phyloP scores from a whole-genome alignment of 2,329 filamentous ascomycete genomes.

The Neofusicoccum parvum region DNA sequence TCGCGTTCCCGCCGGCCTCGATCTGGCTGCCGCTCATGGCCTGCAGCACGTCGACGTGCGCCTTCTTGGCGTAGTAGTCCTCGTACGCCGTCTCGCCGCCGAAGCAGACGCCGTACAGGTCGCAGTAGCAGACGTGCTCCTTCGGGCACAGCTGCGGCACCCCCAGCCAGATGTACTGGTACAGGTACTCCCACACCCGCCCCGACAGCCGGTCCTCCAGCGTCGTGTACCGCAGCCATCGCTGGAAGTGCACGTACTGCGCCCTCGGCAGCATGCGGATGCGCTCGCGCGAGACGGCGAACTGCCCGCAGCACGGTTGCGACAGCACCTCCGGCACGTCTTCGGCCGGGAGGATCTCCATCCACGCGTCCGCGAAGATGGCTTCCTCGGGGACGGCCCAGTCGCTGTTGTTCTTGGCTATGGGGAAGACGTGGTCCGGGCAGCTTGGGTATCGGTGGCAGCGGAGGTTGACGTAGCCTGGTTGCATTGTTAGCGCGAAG shows the following conservation, averaged over 20 bases:
- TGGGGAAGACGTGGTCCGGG: constrained; percentile 39
- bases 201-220: constrained; percentile 55
- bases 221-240: constrained; percentile 56
- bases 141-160: constrained; percentile 45
- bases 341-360: constrained; percentile 17
- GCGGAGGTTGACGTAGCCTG: constrained; percentile 44
- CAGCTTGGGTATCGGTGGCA: constrained; percentile 43
- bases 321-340: constrained; percentile 23
- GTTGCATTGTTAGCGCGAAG: constrained; percentile 30
- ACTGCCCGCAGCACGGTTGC: constrained; percentile 26
- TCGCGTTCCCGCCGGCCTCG: constrained; percentile 28
- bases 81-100: constrained; percentile 47
- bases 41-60: constrained; percentile 37
- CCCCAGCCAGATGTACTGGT: constrained; percentile 59
- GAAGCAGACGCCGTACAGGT: constrained; percentile 61
- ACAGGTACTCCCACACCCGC: constrained; percentile 59
- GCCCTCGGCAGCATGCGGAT: constrained; percentile 43
- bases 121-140: constrained; percentile 59
- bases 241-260: constrained; percentile 53
- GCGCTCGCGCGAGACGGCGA: constrained; percentile 24
- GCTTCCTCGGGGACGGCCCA: constrained; percentile 48
- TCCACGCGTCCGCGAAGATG: constrained; percentile 23
- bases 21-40: constrained; percentile 39
- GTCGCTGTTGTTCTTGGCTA: constrained; percentile 52
- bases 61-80: constrained; percentile 44